Conservation (phyloP, 768 basidiomycete genomes). For the Suillus ampliporus region DNA sequence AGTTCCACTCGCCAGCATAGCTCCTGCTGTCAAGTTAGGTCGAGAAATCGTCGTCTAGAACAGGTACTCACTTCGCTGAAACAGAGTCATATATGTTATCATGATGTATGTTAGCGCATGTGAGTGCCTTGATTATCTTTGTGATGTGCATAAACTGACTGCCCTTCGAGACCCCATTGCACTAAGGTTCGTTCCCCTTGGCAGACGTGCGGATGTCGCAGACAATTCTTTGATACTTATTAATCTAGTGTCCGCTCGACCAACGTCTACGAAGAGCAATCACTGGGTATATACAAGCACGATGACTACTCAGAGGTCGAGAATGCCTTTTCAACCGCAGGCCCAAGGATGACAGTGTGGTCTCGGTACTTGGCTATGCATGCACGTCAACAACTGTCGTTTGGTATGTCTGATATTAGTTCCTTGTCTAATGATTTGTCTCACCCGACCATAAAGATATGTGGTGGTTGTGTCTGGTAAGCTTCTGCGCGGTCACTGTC, state of each 20-base stretch:
- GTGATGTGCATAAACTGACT: conserved; percentile 4
- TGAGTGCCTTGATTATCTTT: conserved; percentile 44
- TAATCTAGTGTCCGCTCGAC: conserved; percentile 80
- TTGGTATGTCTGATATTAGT: conserved; percentile 56
- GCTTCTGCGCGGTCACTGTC: background rate
- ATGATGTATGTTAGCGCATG: conserved; percentile 95
- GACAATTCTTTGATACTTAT: conserved; percentile 8
- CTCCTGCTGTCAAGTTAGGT: conserved; percentile 87
- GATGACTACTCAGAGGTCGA: conserved; percentile 56
- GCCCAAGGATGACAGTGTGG: conserved; percentile 68
- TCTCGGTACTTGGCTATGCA: conserved; percentile 82
- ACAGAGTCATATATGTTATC: conserved; percentile 81
- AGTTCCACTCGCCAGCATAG: conserved; percentile 73
- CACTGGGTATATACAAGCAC: conserved; percentile 76
- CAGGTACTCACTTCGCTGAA: conserved; percentile 1
- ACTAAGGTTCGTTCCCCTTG: conserved; percentile 59
- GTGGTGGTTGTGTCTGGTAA: conserved; percentile 80
- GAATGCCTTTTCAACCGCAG: conserved; percentile 45
- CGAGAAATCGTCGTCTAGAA: conserved; percentile 1
- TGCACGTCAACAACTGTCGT: conserved; percentile 87
- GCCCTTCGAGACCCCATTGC: conserved; percentile 70
- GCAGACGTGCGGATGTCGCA: background rate
- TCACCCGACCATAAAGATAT: conserved; percentile 63
- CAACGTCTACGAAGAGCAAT: conserved; percentile 93
- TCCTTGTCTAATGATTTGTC: background rate